phyloP scores from a whole-genome alignment of 768 basidiomycete genomes.

The Leucocoprinus leucothites region DNA sequence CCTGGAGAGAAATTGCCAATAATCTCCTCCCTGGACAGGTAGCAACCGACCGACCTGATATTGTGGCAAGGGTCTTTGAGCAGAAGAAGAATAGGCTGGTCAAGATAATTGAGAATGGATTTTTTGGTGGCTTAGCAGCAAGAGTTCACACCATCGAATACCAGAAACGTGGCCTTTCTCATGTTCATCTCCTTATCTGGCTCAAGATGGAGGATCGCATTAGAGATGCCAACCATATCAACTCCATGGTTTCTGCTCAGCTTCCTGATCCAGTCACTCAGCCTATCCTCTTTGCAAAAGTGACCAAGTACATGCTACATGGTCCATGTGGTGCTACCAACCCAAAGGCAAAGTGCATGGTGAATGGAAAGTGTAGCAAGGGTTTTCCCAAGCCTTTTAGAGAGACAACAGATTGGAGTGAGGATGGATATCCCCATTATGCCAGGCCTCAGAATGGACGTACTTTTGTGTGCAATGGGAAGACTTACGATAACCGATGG shows the following conservation, averaged over 20 bases:
- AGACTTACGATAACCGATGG: too few species aligned
- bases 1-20: too few species aligned
- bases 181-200: slow-evolving; percentile 25
- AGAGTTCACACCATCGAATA: slow-evolving; percentile 53
- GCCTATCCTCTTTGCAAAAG: slow-evolving; percentile 40
- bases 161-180: slow-evolving; percentile 52
- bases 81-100: too few species aligned
- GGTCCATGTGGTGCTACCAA: slow-evolving; percentile 34
- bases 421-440: background rate
- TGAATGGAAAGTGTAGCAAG: slow-evolving; percentile 28
- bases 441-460: background rate
- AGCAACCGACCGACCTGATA: too few species aligned
- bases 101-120: background rate
- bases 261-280: slow-evolving; percentile 13
- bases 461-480: background rate
- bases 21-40: background rate
- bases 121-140: too few species aligned
- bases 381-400: slow-evolving; percentile 21
- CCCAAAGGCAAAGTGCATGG: slow-evolving; percentile 35
- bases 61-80: too few species aligned
- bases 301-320: slow-evolving; percentile 33
- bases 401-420: background rate
- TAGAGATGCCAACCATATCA: background rate
- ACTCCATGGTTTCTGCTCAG: background rate
- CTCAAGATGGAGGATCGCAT: background rate